phyloP scores from a whole-genome alignment of 2,329 filamentous ascomycete species.

The Metarhizium rileyi region DNA sequence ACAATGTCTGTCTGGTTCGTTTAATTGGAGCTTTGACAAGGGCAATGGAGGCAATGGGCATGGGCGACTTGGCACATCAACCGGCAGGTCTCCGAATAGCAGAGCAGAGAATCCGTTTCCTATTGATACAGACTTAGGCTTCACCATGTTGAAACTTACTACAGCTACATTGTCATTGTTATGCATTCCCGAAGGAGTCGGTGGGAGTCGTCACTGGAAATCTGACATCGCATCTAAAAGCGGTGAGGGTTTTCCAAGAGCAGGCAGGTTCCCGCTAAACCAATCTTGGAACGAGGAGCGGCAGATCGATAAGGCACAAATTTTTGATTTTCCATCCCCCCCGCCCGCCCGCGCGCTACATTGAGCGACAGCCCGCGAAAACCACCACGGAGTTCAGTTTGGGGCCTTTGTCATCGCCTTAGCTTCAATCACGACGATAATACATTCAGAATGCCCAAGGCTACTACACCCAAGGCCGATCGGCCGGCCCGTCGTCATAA shows the following conservation, averaged over 20 bases:
- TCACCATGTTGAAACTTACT: too few relatives aligned
- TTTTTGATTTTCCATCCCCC: conserved; percentile 23
- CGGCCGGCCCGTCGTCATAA: conserved; percentile 67
- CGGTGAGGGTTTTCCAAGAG: conserved; percentile 17
- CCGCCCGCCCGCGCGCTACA: conserved; percentile 10
- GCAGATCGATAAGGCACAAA: conserved; percentile 30
- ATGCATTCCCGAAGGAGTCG: too few relatives aligned
- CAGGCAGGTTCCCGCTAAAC: conserved; percentile 15
- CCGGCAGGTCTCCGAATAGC: too few relatives aligned
- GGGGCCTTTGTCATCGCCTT: background rate
- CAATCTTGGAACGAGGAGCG: conserved; percentile 23
- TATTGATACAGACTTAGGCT: too few relatives aligned
- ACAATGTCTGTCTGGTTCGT: background rate
- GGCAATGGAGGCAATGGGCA: too few relatives aligned
- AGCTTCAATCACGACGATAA: background rate
- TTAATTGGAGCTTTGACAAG: too few relatives aligned
- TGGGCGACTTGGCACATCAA: too few relatives aligned
- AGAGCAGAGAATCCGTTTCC: too few relatives aligned
- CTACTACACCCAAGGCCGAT: conserved; percentile 46
- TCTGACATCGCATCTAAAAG: too few relatives aligned
- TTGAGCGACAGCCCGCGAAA: background rate
- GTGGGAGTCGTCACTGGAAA: too few relatives aligned
- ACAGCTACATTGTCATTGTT: too few relatives aligned
- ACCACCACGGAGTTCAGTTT: background rate
- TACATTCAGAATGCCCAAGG: conserved; percentile 63